Evolutionary conservation across 2,329 filamentous ascomycete species (phyloP), one percentile per base, ranked within the genome.

Genomic region (Aspergillus intermedius): DNA sequence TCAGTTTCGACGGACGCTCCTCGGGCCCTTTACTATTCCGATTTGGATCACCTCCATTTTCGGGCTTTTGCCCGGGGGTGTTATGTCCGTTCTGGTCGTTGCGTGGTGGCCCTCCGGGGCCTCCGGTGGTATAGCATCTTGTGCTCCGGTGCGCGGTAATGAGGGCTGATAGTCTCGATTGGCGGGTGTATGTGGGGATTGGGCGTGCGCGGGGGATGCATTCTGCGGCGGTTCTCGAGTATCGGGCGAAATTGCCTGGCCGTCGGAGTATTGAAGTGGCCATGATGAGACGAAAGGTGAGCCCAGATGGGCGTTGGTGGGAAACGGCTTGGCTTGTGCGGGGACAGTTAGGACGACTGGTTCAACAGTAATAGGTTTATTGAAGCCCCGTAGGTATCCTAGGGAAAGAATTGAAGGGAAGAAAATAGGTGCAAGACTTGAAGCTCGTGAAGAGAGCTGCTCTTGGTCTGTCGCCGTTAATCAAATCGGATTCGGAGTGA

Each of bases 211-310:
- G 74, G 47, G 77, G 68, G 52, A 77, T 69, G 60, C 73, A 70
- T 62, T 77, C 76, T 62, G 78, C 72, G 56, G 77, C 76, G 57
- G 77, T 72, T 67, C 78, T 78, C 50, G 80, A 79, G 63, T 82
- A 75, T 67, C 79, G 78, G 71, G 81, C 80, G 65, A 87, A 72
- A 67, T 81, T 79, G 74, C 81, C 80, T 67, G 83, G 78, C 68
- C 82, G 81, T 67, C 83, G 80, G 58, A 86, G 72, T 62, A 84
- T 12, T 30, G 25, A 74, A 61, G 80, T 80, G 67, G 82, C 82
- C 84, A 87, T 87, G 70, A 66, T 74, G 70, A 66, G 67, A 19
- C 17, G 61, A 61, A 61, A 57, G 54, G 51, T 55, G 52, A 63
- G 62, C 63, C 64, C 61, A 53, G 54, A 63, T 21, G 62, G 63